Conservation (phyloP, 306 rosid genomes). For the Corylus americana region DNA sequence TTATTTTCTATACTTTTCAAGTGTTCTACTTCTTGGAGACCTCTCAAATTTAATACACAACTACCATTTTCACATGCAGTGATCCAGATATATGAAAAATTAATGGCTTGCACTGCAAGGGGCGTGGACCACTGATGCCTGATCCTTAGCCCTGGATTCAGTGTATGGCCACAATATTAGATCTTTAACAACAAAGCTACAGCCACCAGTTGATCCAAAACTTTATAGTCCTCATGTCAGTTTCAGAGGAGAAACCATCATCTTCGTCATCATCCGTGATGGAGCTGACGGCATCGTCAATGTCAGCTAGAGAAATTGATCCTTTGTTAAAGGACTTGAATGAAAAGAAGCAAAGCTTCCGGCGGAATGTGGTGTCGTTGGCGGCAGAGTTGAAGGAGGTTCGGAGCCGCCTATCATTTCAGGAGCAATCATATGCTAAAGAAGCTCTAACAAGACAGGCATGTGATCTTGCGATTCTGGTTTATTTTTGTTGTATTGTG, state of each 20-base stretch:
- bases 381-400: conserved; percentile 92
- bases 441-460: conserved; percentile 85
- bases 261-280: conserved; percentile 22
- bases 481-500: conserved; percentile 30
- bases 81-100: conserved; percentile 24
- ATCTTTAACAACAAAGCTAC: conserved; percentile 11
- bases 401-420: conserved; percentile 69
- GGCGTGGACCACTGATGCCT: conserved; percentile 18
- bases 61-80: conserved; percentile 45
- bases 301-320: conserved; percentile 54
- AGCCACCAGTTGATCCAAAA: background rate
- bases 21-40: conserved; percentile 9
- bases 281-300: conserved; percentile 23
- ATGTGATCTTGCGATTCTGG: conserved; percentile 28
- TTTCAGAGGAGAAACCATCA: conserved; percentile 42
- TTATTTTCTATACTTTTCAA: background rate
- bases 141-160: conserved; percentile 37
- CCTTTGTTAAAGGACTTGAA: conserved; percentile 81
- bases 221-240: conserved; percentile 51
- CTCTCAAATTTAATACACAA: conserved; percentile 47
- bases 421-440: conserved; percentile 69
- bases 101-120: conserved; percentile 38
- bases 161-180: conserved; percentile 3
- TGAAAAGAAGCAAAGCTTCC: conserved; percentile 83
- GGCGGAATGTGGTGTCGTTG: conserved; percentile 84